Base-by-base conservation (phyloP, 73 alveolate species). In the Durusdinium trenchii region DNA sequence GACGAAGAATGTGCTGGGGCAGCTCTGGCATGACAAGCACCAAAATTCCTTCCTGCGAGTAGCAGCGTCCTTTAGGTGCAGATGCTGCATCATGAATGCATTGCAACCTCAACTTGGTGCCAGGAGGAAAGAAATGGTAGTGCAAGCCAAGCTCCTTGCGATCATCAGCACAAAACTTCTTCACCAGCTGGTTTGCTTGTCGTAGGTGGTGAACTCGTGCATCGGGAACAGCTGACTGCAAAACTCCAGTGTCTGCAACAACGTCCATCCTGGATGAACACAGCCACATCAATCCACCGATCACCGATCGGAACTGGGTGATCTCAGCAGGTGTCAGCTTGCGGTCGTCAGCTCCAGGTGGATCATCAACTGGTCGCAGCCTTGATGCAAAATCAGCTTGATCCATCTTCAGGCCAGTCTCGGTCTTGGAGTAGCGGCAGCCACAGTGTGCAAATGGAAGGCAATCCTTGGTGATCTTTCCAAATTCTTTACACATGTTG, bases 281-380 rank as follows among this genome's bases (percentile, higher is more conserved):
- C 69, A 87, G 43, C 62, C 84, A 87, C n/a, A 87, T 64, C 16
- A 87, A 85, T 38, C 69, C 82, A 0, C 95, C 95, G 16, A 87
- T 61, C 20, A 61, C 28, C n/a, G 76, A 47, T 0, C 94, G 71
- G 23, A 40, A 47, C 45, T 30, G 48, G 0, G 94, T 83, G 48
- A 46, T 51, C 50, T 83, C 73, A 48, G 12, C 76, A 0, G 73
- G 50, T 9, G 5, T 16, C 48, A 47, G 18, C n/a, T n/a, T n/a
- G n/a, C n/a, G n/a, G n/a, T n/a, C n/a, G 84, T 73, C 84, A 20
- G n/a, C 40, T 30, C 84, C 30, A 35, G n/a, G 26, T 20, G 50
- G 1, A 0, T 32, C 84, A 20, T 7, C 52, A 48, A 46, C 52
- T 32, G 94, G 76, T n/a, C 5, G 14, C 94, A 40, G 35, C 73